Evolutionary conservation across 1,139 yeast species (phyloP).

Genomic region (Debaryomycetaceae sp.): DNA sequence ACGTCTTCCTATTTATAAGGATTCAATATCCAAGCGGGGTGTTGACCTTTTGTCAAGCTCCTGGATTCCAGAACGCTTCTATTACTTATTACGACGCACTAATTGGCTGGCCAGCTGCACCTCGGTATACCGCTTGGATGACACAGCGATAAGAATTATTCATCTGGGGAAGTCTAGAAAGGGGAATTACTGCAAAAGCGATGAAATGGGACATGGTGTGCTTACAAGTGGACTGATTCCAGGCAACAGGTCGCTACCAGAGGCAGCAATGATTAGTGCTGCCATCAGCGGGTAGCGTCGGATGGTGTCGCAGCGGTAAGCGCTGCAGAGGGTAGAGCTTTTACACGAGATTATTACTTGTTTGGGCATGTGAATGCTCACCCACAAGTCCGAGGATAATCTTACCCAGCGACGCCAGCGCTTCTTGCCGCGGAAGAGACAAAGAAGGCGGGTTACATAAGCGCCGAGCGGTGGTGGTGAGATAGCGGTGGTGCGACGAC

Average conservation of each 20-base stretch:
- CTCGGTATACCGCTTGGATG: constrained; percentile 1
- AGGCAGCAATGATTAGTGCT: no score
- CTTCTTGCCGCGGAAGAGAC: neutral
- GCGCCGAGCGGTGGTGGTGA: neutral
- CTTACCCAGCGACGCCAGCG: neutral
- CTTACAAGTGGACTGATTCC: no score
- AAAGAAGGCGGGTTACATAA: neutral
- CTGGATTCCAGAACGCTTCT: constrained; percentile 1
- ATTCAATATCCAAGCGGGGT: constrained; percentile 7
- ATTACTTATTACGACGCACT: constrained; percentile 1
- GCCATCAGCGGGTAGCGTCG: no score
- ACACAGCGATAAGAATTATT: neutral
- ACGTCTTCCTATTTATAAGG: constrained; percentile 1
- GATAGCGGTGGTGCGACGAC: no score
- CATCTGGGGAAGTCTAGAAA: neutral
- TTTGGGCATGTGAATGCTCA: constrained; percentile 2
- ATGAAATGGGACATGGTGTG: no score
- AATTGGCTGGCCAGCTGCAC: constrained; percentile 2
- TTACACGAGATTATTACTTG: neutral
- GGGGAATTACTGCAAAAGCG: neutral
- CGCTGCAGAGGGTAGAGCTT: neutral
- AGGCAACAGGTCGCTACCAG: no score
- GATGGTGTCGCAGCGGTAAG: no score
- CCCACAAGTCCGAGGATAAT: neutral
- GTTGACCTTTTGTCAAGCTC: neutral